phyloP scores from a whole-genome alignment of 1,139 yeast species.

The Hemisphaericaspora xylofermentans region DNA sequence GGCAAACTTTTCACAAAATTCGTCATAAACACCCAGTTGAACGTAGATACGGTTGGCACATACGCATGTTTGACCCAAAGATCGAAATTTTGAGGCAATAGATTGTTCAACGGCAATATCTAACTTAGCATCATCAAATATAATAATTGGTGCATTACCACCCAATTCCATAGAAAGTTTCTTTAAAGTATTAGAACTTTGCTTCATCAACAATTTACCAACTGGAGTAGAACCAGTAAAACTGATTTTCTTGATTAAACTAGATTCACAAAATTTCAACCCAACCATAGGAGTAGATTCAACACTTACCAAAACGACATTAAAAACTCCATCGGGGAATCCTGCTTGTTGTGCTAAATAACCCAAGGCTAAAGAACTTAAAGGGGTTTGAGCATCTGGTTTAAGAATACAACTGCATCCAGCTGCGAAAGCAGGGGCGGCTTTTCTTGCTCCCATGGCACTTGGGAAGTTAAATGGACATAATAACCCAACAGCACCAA shows the following conservation, averaged over 20 bases:
- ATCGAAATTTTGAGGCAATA: constrained; percentile 60
- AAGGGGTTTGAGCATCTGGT: constrained; percentile 48
- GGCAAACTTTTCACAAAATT: constrained; percentile 39
- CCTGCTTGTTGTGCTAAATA: constrained; percentile 45
- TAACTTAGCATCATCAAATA: constrained; percentile 49
- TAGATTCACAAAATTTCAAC: constrained; percentile 36
- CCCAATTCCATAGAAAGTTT: constrained; percentile 53
- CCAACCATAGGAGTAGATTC: constrained; percentile 38
- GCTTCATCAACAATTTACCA: constrained; percentile 51
- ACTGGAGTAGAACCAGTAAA: constrained; percentile 62
- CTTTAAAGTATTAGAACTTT: constrained; percentile 45
- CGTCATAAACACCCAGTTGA: constrained; percentile 66
- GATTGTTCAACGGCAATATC: constrained; percentile 49
- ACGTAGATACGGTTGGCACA: constrained; percentile 84
- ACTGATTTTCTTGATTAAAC: constrained; percentile 46
- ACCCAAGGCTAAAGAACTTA: constrained; percentile 46
- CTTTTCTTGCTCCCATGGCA: constrained; percentile 50
- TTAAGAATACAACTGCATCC: constrained; percentile 49
- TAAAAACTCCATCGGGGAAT: constrained; percentile 44
- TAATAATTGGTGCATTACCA: constrained; percentile 52
- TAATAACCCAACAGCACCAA: constrained; percentile 49
- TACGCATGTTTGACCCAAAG: constrained; percentile 88
- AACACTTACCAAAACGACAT: constrained; percentile 37
- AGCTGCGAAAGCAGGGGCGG: constrained; percentile 50
- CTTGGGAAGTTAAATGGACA: constrained; percentile 51